Evolutionary conservation across 495 filamentous ascomycete genomes (phyloP).

Genomic region (Parathielavia appendiculata): DNA sequence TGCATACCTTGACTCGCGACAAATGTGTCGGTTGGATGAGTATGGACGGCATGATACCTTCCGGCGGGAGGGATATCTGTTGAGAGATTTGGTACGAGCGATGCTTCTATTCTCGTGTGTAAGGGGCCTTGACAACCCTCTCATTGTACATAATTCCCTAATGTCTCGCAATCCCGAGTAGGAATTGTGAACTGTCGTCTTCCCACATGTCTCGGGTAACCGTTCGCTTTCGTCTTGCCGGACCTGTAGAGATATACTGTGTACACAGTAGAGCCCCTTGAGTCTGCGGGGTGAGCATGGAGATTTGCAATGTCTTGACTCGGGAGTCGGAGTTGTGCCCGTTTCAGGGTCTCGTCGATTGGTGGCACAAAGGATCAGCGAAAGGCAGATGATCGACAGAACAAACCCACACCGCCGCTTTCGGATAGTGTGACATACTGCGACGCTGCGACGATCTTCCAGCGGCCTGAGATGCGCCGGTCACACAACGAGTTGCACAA

Average conservation of each 20-base stretch:
- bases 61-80: neutral
- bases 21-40: conserved; percentile 3
- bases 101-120: neutral
- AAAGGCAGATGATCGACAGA: conserved; percentile 1
- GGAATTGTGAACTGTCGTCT: neutral
- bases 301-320: neutral
- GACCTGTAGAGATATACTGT: no score
- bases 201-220: neutral
- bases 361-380: neutral
- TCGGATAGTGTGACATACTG: neutral
- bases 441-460: neutral
- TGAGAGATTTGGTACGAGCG: conserved; percentile 2
- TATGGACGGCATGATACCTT: neutral
- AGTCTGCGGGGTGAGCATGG: neutral
- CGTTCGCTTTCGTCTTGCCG: neutral
- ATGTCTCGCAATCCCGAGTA: conserved; percentile 11
- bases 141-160: conserved; percentile 14
- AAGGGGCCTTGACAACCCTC: neutral
- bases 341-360: neutral
- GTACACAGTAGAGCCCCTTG: neutral
- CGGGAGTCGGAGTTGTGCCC: no score
- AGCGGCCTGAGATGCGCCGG: neutral
- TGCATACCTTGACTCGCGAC: neutral
- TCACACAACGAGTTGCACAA: neutral
- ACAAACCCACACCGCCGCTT: neutral